Conservation (phyloP, 495 filamentous ascomycete genomes). For the Oidiodendron maius region DNA sequence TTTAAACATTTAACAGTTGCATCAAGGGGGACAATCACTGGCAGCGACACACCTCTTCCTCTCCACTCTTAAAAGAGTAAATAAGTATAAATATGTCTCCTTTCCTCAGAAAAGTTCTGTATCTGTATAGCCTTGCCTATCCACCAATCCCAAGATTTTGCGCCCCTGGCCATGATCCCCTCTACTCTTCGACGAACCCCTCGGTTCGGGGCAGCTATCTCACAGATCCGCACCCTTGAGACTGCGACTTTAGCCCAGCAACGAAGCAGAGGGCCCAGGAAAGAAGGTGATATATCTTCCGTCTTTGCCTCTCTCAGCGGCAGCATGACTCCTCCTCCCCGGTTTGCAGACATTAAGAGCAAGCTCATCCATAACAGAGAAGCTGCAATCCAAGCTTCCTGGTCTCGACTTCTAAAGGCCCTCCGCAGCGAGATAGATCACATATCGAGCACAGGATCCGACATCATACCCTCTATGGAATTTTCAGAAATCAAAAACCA, state of each 20-base stretch:
- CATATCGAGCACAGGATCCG: constrained; percentile 31
- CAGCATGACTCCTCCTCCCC: constrained; percentile 55
- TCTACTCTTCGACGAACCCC: constrained; percentile 2
- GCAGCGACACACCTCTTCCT: too few relatives aligned
- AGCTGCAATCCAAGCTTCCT: constrained; percentile 54
- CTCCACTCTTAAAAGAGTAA: too few relatives aligned
- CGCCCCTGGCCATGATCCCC: background rate
- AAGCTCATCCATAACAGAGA: constrained; percentile 56
- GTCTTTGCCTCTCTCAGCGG: constrained; percentile 78
- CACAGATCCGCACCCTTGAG: background rate
- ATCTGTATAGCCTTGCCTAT: background rate
- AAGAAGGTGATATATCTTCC: constrained; percentile 73
- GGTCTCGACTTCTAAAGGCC: constrained; percentile 59
- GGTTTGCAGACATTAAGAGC: constrained; percentile 68
- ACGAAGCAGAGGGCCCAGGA: constrained; percentile 6
- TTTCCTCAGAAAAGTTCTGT: background rate
- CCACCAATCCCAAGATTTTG: too few relatives aligned
- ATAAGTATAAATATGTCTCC: constrained; percentile 1
- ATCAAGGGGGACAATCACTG: too few relatives aligned
- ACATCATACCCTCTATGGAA: constrained; percentile 51
- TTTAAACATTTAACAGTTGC: too few relatives aligned
- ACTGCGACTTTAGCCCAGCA: background rate
- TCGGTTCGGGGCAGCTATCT: background rate
- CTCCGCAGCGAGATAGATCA: constrained; percentile 48
- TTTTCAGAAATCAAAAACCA: constrained; percentile 21